Evolutionary conservation across 2,329 filamentous ascomycete species (phyloP).

Genomic region (Davidsoniella eucalypti): DNA sequence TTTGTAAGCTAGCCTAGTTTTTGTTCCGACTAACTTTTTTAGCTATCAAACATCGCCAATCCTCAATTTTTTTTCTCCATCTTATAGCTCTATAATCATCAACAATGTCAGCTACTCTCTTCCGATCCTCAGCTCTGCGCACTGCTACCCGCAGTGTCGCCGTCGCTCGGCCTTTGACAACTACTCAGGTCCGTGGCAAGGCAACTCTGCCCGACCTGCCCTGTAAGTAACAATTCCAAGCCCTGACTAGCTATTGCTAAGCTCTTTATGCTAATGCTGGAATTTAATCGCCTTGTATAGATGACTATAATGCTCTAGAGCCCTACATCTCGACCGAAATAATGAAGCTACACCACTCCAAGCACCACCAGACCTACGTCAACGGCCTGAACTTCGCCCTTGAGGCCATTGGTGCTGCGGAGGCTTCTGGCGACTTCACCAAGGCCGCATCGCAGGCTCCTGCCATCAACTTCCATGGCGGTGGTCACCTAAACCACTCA

Average conservation of each 20-base stretch:
- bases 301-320: conserved; percentile 94
- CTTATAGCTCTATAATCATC: background rate
- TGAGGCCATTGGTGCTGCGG: conserved; percentile 52
- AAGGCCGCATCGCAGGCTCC: conserved; percentile 34
- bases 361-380: conserved; percentile 90
- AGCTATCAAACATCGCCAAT: no score
- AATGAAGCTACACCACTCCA: conserved; percentile 91
- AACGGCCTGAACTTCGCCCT: conserved; percentile 70
- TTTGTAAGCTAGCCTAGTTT: no score
- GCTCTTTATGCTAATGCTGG: background rate
- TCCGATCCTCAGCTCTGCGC: conserved; percentile 54
- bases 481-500: conserved; percentile 73
- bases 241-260: background rate
- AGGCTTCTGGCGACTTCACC: conserved; percentile 41
- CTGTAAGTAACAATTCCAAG: conserved; percentile 24
- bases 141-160: conserved; percentile 51
- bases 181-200: conserved; percentile 70
- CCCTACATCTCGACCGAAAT: conserved; percentile 69
- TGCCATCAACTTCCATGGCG: conserved; percentile 62
- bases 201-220: conserved; percentile 82
- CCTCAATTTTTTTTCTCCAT: no score
- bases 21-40: no score
- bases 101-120: conserved; percentile 59
- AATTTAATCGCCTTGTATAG: conserved; percentile 27
- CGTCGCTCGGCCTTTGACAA: conserved; percentile 47